A percentile compares a stretch with the other conserved stretches of the same genome.
These are phyloP conservation scores for Canavalia ensiformis DNA, from an alignment of 306 rosid genomes.

Conservation along the genomic window DNA sequence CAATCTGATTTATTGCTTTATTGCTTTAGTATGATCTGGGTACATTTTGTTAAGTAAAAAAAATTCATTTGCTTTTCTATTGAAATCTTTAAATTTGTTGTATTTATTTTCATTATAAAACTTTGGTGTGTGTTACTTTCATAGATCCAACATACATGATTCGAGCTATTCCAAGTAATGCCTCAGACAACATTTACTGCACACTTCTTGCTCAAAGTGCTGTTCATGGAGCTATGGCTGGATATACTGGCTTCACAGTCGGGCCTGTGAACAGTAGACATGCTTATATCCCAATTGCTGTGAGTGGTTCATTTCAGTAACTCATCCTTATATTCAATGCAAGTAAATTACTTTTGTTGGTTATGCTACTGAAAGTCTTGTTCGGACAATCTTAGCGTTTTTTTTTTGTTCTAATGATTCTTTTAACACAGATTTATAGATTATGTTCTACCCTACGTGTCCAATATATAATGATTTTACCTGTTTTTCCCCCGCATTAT, in stretches of 20 bases:
- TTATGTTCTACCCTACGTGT: background rate
- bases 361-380: background rate
- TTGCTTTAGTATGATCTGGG: constrained; percentile 2
- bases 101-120: constrained; percentile 4
- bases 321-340: constrained; percentile 26
- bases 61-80: background rate
- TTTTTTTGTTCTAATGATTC: background rate
- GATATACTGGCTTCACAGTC: constrained; percentile 89
- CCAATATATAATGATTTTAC: background rate
- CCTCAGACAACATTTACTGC: constrained; percentile 93
- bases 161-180: constrained; percentile 97
- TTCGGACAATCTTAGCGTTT: background rate
- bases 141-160: constrained; percentile 98
- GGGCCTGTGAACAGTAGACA: constrained; percentile 91
- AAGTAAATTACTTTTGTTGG: constrained; percentile 7
- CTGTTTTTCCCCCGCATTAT: constrained; percentile 1
- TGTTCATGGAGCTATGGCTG: constrained; percentile 98
- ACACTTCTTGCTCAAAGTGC: constrained; percentile 97
- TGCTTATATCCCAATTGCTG: constrained; percentile 90
- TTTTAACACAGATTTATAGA: background rate
- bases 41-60: background rate
- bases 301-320: constrained; percentile 60
- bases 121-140: constrained; percentile 36
- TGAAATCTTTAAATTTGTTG: constrained; percentile 4
- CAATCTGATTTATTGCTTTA: background rate